A percentile compares a stretch with the other conserved stretches of the same genome.
Evolutionary conservation across 2,329 filamentous ascomycete species (phyloP).

Genomic region (Aspergillus versicolor): DNA sequence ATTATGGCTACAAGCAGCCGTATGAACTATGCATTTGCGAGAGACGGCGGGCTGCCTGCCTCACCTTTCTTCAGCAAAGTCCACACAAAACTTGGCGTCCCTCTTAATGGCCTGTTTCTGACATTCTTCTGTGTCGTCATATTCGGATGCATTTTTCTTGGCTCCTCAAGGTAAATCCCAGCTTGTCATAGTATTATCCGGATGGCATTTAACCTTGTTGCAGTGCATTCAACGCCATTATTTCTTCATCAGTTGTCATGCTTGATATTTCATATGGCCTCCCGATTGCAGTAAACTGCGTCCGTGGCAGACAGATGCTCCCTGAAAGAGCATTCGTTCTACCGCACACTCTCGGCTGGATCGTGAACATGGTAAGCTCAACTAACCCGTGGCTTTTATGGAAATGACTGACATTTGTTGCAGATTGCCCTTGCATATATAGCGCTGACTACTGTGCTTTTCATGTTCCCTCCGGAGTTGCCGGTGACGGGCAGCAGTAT

Average conservation of each 20-base stretch:
- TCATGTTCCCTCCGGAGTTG: constrained; percentile 69
- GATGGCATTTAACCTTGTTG: background rate
- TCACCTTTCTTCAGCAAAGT: constrained; percentile 61
- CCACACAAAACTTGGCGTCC: constrained; percentile 61
- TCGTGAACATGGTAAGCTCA: constrained; percentile 53
- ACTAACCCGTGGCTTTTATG: background rate
- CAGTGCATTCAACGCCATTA: constrained; percentile 70
- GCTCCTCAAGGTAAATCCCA: constrained; percentile 47
- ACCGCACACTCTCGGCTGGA: constrained; percentile 57
- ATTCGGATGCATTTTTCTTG: constrained; percentile 70
- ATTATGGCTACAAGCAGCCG: constrained; percentile 38
- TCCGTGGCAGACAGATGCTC: constrained; percentile 65
- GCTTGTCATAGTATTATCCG: background rate
- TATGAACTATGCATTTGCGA: constrained; percentile 36
- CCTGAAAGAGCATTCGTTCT: constrained; percentile 62
- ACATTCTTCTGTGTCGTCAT: constrained; percentile 62
- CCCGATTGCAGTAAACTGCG: constrained; percentile 67
- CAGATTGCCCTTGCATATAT: constrained; percentile 62
- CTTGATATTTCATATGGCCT: constrained; percentile 73
- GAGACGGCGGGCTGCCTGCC: constrained; percentile 66
- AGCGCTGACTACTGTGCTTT: constrained; percentile 70
- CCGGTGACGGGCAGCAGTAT: constrained; percentile 67
- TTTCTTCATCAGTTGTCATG: constrained; percentile 69
- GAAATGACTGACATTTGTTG: background rate
- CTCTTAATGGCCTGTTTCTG: constrained; percentile 65